Evolutionary conservation across 176 grass and related monocot species (phyloP).

Genomic region (Poa annua): DNA sequence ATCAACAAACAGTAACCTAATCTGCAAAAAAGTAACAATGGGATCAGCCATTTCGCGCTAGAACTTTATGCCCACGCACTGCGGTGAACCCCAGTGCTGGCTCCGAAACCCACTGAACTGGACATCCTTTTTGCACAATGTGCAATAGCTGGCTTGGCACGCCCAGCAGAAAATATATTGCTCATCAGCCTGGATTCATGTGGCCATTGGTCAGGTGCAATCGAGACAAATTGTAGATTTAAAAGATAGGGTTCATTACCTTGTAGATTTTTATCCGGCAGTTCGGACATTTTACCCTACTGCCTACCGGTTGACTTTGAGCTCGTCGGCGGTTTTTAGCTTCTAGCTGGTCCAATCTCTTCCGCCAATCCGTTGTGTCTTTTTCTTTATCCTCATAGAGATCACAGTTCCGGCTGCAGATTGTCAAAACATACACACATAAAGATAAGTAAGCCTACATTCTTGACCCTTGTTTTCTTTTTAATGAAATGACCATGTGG

Average conservation of each 20-base stretch:
- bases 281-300: not conserved
- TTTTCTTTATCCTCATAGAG: slow-evolving; percentile 6
- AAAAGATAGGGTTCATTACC: not conserved
- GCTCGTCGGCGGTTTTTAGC: not conserved
- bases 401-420: slow-evolving; percentile 12
- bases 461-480: not conserved
- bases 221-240: not conserved
- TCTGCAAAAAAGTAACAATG: not conserved
- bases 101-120: not conserved
- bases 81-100: slow-evolving; percentile 36
- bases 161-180: slow-evolving; percentile 65
- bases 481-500: not conserved
- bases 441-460: not conserved
- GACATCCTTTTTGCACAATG: slow-evolving; percentile 40
- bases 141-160: slow-evolving; percentile 52
- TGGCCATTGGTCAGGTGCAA: not conserved
- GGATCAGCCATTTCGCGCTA: not conserved
- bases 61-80: slow-evolving; percentile 39
- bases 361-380: slow-evolving; percentile 1
- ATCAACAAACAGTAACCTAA: not conserved
- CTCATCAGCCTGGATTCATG: slow-evolving; percentile 32
- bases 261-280: not conserved
- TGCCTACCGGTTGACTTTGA: not conserved
- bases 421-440: not conserved
- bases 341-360: not conserved